Base-by-base conservation (phyloP, 371 early-diverging fungal species). In the Smittium mucronatum region DNA sequence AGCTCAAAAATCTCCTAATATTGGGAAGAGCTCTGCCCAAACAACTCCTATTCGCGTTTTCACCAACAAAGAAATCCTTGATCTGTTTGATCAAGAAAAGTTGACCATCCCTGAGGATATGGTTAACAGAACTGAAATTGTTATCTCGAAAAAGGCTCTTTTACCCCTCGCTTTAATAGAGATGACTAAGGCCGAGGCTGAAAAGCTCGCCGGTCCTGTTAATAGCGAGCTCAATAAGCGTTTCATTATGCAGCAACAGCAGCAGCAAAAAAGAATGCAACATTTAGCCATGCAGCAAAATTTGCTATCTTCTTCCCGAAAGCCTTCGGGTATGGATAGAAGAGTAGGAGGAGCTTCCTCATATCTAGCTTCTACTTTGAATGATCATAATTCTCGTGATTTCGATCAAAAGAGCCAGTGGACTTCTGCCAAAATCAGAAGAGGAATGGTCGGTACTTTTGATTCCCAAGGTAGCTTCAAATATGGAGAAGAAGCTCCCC, bases 401-500 rank as follows among this genome's bases (percentile, higher is more conserved):
- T 36, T 35, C 28, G 74, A 57, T 64, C 57, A 67, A 8, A 73
- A 61, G 11, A 63, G 57, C 15, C 70, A 35, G 2, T 79, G 80
- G 74, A 73, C 74, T 31, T 36, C 63, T 16, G 73, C 74, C 70
- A 69, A 74, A 58, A 79, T 80, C 33, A 75, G 71, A 17, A 79
- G 84, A 68, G 78, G 77, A 61, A 76, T 74, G 31, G 79, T 84
- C 2, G 85, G 84, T 1, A 81, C 85, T 47, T 87, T 86, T 75
- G 86, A 85, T 63, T 78, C 81, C 30, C 84, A 87, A 66, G 88
- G 89, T 35, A 83, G 87, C 35, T 89, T 89, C 74, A 77, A 79
- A 36, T 78, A 75, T 17, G 69, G 74, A 26, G 82, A 80, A 21
- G 79, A 75, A 21, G 77, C 68, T 34, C 80, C 72, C 34, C 67